Conservation (phyloP, 768 basidiomycete species). For the Porpolomopsis calyptriformis region DNA sequence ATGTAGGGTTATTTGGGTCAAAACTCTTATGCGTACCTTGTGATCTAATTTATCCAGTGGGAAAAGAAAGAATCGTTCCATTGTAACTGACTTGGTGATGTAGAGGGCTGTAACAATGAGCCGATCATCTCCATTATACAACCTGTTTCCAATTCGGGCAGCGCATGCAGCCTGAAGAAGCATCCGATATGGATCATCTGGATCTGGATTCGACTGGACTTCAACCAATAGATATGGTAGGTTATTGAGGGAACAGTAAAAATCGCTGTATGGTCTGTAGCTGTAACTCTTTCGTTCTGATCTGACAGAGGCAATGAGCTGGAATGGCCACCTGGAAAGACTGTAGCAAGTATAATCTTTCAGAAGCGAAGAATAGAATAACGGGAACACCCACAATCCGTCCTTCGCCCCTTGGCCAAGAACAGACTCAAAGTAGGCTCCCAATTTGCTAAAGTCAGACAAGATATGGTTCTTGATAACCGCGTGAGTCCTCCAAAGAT, state of each 20-base stretch:
- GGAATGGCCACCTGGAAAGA: conserved; percentile 2
- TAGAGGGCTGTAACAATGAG: conserved; percentile 4
- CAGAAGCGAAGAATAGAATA: conserved; percentile 3
- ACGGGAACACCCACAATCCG: conserved; percentile 3
- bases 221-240: conserved; percentile 1
- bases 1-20: background rate
- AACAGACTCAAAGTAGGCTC: background rate
- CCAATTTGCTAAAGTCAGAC: conserved; percentile 1
- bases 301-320: background rate
- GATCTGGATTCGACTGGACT: conserved; percentile 2
- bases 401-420: background rate
- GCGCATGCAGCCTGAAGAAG: conserved; percentile 5
- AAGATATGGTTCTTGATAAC: conserved; percentile 2
- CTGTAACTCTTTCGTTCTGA: background rate
- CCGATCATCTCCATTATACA: background rate
- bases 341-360: conserved; percentile 2
- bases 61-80: conserved; percentile 3
- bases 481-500: background rate
- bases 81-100: background rate
- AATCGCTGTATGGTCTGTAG: background rate
- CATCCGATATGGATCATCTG: conserved; percentile 2
- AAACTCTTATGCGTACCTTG: conserved; percentile 3
- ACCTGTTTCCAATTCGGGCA: background rate
- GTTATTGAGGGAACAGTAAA: background rate
- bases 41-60: background rate